Percentiles rank a stretch among this genome's conserved stretches.
Evolutionary conservation across 2,329 filamentous ascomycete species (phyloP).

Genomic region (Hymenoscyphus infarciens): DNA sequence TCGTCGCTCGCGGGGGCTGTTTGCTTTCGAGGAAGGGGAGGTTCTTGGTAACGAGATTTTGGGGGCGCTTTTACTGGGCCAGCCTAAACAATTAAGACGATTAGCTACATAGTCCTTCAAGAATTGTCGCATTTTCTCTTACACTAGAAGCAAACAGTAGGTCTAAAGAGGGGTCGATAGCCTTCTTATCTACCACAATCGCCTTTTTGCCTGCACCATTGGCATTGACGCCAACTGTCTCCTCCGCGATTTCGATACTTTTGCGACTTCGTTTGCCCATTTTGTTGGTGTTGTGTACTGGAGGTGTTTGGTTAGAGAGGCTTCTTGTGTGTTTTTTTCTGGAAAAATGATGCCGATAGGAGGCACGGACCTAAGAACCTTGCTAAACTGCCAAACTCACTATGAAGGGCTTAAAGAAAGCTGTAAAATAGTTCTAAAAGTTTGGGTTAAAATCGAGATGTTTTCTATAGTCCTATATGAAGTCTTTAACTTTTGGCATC

Average conservation of each 20-base stretch:
- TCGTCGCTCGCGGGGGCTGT: slow-evolving; percentile 24
- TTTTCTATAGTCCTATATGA: too few relatives aligned
- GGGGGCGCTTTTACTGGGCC: slow-evolving; percentile 37
- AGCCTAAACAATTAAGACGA: slow-evolving; percentile 26
- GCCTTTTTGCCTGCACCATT: slow-evolving; percentile 30
- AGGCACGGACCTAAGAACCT: not conserved
- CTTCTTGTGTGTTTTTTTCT: slow-evolving; percentile 6
- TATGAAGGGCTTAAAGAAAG: too few relatives aligned
- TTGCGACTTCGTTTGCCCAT: slow-evolving; percentile 35
- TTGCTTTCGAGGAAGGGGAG: slow-evolving; percentile 33
- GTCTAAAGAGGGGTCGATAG: slow-evolving; percentile 65
- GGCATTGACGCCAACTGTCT: slow-evolving; percentile 20
- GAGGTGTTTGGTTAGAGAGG: slow-evolving; percentile 5
- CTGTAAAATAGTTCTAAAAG: too few relatives aligned
- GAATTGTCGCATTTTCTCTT: slow-evolving; percentile 39
- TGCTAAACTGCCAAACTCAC: too few relatives aligned
- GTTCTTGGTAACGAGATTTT: slow-evolving; percentile 33
- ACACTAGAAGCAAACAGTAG: slow-evolving; percentile 72
- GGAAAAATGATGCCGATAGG: not conserved
- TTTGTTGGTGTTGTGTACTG: slow-evolving; percentile 10
- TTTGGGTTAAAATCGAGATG: too few relatives aligned
- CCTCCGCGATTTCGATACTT: slow-evolving; percentile 23
- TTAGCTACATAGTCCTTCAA: not conserved
- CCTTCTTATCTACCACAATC: slow-evolving; percentile 40
- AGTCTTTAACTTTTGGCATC: too few relatives aligned